Base-by-base conservation (phyloP, 2,329 filamentous ascomycete species). In the Fusarium devonianum region DNA sequence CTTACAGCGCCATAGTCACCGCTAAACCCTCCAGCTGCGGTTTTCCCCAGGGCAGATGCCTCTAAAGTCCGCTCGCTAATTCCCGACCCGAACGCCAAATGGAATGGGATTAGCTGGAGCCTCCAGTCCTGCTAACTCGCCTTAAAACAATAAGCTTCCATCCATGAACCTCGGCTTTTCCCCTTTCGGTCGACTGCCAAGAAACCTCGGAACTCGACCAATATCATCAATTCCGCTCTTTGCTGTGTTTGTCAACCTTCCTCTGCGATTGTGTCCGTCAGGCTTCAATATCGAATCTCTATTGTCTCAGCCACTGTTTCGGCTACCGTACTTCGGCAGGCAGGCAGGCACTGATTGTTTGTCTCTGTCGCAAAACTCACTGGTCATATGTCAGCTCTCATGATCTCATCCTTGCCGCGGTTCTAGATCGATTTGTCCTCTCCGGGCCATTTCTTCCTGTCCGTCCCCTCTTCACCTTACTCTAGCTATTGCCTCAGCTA, bases 161-260 rank as follows among this genome's bases (percentile, higher is more conserved):
- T 35, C 33, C 19, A 19, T 21, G 42, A 50, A 10, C 61, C 61
- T 64, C 61, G 61, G 61, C 61, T 61, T 63, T 52, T 34, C 56
- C 44, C 18, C 37, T 48, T 56, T 26, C 12, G 41, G 44, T 17
- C 40, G 29, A 16, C 30, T 18, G 22, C n/a, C 19, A 37, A 32
- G 58, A 55, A 49, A 51, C 49, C 25, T 55, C 47, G 57, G 52
- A 52, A 56, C 46, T 51, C 50, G 17, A n/a, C 32, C 33, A 28
- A 41, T 22, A 34, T 9, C 28, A 16, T 21, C 44, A 37, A 45
- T 32, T 46, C 36, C 52, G 22, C 28, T 56, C 28, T 56, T n/a
- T n/a, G n/a, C n/a, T n/a, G n/a, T n/a, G n/a, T n/a, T n/a, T n/a
- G n/a, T n/a, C n/a, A n/a, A n/a, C n/a, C n/a, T n/a, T n/a, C n/a